Evolutionary conservation across 1,139 yeast genomes (phyloP), one percentile per base, ranked within the genome.

Genomic region (Kodamaea alishanica): DNA sequence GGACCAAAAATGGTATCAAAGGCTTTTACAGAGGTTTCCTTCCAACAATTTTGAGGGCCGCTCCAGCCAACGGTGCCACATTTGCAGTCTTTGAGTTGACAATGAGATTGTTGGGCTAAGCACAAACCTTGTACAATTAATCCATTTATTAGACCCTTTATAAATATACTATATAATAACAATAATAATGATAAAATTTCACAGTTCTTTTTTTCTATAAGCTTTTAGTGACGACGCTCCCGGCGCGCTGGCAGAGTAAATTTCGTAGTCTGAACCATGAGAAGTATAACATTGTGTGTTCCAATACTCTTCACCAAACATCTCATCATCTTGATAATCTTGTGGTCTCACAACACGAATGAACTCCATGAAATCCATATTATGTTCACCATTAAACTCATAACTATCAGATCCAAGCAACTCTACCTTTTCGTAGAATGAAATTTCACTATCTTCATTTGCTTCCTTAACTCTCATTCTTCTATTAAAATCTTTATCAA

Each of bases 51-150:
- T 69, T 90, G 51, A 82, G 97, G 63, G 97, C 97, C 38, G 96
- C 96, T 2, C 97, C 97, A 3, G 97, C 95, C 11, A 90, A 90
- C 56, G 97, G 96, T 37, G 95, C 95, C 25, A 90, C 97, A 1
- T 90, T 90, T 65, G 86, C 88, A 38, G 88, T 94, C 8, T 90
- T 90, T 57, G 97, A 90, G 63, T 61, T 85, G 39, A 84, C 95
- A 5, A 84, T 88, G 84, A 77, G 94, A 63, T 59, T 76, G 29
- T 54, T 77, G 37, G 70, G 66, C 35, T 70, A 43, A 51, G 3
- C 20, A 15, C 20, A 15, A 15, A 15, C 20, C 20, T 11, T 7
- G 6, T 8, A 26, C 2, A 26, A 10, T 15, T 15, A 15, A 15
- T 15, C 20, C 20, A 15, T 15, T 11, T 8, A 27, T 15, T 27